Evolutionary conservation across 129 eudicot species (phyloP).

Genomic region (sunflower (Helianthus annuus)): HanXRQr2.0-SUNRISE NC_035433.2:86147869-86148368

Average conservation of each 20-base stretch:
- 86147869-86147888: constrained; percentile 38
- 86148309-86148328: no score
- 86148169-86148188: constrained; percentile 34
- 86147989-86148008: constrained; percentile 47
- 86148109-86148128: constrained; percentile 16
- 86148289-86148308: no score
- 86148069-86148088: constrained; percentile 21
- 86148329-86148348: no score
- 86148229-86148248: no score
- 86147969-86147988: constrained; percentile 44
- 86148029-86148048: constrained; percentile 31
- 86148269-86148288: no score
- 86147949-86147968: constrained; percentile 53
- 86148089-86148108: constrained; percentile 1
- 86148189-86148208: neutral
- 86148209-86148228: neutral
- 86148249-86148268: no score
- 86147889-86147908: constrained; percentile 20
- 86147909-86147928: constrained; percentile 28
- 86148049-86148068: constrained; percentile 63
- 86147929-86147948: constrained; percentile 43
- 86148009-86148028: constrained; percentile 49
- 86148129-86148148: constrained; percentile 17
- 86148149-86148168: constrained; percentile 27
- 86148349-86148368: no score